phyloP scores from a whole-genome alignment of 495 filamentous ascomycete species.

The Penicillium flavigenum region DNA sequence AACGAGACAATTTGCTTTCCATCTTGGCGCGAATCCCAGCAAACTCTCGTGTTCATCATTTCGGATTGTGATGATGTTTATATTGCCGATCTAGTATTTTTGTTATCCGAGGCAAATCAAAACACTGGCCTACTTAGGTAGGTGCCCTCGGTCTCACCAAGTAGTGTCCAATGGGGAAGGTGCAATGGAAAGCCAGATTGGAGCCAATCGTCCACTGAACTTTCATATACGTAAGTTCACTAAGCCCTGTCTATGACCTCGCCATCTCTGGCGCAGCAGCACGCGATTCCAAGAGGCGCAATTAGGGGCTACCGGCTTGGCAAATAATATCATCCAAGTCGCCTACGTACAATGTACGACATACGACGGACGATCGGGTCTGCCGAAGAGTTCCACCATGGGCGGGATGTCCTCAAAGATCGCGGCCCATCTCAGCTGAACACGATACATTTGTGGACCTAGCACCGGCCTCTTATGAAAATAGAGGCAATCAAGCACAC shows the following conservation, averaged over 20 bases:
- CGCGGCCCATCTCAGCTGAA: slow-evolving; percentile 6
- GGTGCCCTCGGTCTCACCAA: not conserved
- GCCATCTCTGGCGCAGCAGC: not conserved
- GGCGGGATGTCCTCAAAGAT: slow-evolving; percentile 1
- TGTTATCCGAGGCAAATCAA: slow-evolving; percentile 1
- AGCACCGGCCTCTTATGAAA: not conserved
- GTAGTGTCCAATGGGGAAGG: not conserved
- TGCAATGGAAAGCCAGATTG: not conserved
- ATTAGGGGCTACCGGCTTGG: slow-evolving; percentile 3
- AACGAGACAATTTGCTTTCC: slow-evolving; percentile 11
- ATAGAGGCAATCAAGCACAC: not conserved
- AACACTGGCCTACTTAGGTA: not conserved
- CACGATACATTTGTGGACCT: slow-evolving; percentile 5
- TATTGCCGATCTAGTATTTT: slow-evolving; percentile 24
- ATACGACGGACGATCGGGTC: not conserved
- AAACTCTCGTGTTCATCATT: slow-evolving; percentile 16
- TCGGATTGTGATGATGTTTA: slow-evolving; percentile 18
- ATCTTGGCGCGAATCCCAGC: slow-evolving; percentile 22
- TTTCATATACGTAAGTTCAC: not conserved
- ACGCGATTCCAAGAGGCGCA: slow-evolving; percentile 8
- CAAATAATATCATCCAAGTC: slow-evolving; percentile 4
- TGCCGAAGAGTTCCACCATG: slow-evolving; percentile 2
- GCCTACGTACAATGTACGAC: not conserved
- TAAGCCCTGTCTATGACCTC: not conserved
- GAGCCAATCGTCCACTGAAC: not conserved